Conservation (phyloP, 2,329 filamentous ascomycete genomes). For the Blastomyces percursus region DNA sequence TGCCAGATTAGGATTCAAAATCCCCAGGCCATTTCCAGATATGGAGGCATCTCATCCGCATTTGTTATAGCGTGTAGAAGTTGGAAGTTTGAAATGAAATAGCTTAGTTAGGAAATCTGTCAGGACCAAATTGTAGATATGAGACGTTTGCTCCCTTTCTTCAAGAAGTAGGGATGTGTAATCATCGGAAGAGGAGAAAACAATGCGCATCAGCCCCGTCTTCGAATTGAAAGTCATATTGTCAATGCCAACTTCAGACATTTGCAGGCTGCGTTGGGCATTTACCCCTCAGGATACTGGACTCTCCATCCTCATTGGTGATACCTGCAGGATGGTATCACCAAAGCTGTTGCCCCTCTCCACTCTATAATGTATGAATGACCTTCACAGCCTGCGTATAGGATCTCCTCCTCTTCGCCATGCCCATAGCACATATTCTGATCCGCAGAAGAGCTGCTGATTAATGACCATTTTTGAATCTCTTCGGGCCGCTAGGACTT, state of each 20-base stretch:
- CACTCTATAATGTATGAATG: background rate
- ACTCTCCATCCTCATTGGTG: background rate
- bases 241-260: background rate
- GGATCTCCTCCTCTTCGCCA: background rate
- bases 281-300: background rate
- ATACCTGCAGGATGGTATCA: background rate
- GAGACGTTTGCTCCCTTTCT: background rate
- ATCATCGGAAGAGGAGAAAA: background rate
- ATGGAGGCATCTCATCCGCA: background rate
- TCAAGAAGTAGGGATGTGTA: background rate
- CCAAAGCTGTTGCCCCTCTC: background rate
- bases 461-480: background rate
- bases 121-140: background rate
- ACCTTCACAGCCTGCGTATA: background rate
- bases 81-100: constrained; percentile 1
- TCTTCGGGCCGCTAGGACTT: background rate
- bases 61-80: background rate
- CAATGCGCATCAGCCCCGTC: background rate
- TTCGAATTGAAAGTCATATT: background rate
- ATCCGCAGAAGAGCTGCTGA: background rate
- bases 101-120: constrained; percentile 3
- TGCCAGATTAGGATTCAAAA: background rate
- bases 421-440: background rate
- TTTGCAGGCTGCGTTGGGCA: background rate
- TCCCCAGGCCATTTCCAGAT: background rate